Conservation (phyloP, 768 basidiomycete species). For the Leucocoprinus sp. region DNA sequence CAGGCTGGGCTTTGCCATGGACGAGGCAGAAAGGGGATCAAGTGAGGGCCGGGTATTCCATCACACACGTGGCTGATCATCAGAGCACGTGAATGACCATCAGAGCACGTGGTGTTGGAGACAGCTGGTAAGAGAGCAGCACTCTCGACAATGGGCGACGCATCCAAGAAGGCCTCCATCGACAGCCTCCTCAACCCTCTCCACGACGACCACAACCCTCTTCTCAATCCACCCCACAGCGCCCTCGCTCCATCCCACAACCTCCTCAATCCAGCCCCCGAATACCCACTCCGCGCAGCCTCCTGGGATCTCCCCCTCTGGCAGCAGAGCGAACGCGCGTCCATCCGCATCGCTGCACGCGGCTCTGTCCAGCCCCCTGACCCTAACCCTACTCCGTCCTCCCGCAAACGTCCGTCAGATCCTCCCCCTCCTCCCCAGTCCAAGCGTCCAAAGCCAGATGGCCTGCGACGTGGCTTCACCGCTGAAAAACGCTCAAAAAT, state of each 20-base stretch:
- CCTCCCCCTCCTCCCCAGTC: not conserved
- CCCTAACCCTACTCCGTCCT: constrained; percentile 13
- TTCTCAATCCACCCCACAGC: no score
- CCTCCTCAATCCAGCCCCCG: constrained; percentile 20
- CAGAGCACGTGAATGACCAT: no score
- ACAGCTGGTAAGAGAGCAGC: not conserved
- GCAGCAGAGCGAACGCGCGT: constrained; percentile 46
- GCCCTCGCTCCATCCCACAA: no score
- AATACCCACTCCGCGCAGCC: constrained; percentile 14
- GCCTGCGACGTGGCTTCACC: constrained; percentile 53
- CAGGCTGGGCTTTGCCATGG: constrained; percentile 27
- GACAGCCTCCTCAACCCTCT: constrained; percentile 34
- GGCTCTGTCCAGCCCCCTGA: constrained; percentile 23
- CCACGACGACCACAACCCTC: constrained; percentile 12
- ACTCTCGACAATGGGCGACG: constrained; percentile 27
- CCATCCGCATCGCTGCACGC: constrained; percentile 52
- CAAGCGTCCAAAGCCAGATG: constrained; percentile 26
- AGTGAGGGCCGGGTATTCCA: not conserved
- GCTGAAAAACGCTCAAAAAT: constrained; percentile 68
- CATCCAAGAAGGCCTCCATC: constrained; percentile 34
- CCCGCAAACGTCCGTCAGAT: not conserved
- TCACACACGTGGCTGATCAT: no score
- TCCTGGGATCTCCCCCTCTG: constrained; percentile 25
- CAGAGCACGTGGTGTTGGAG: constrained; percentile 10
- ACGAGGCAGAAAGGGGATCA: not conserved